Evolutionary conservation across 108 stramenopile genomes (phyloP), one percentile per base, ranked within the genome.

Genomic region (Pseudonitzschia delicatissima): DNA sequence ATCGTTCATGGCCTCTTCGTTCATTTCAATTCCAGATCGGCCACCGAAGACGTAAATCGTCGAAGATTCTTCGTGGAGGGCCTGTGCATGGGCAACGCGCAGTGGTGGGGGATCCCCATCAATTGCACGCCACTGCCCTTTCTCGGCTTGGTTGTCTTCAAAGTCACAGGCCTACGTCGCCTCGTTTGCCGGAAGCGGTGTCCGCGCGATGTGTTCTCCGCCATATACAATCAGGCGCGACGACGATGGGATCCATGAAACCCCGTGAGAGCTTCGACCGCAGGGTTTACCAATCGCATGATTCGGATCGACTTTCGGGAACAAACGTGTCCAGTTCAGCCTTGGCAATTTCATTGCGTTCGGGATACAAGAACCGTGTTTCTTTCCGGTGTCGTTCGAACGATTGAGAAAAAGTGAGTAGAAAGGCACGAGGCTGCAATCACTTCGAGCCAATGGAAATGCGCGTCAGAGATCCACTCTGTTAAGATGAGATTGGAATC

Each of bases 11-110:
- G 86, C 71, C 44, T 68, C 35, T 57, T 87, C 86, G 32, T 66
- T 45, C 83, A 84, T 84, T 26, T 68, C 55, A 52, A 87, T 80
- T 20, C 86, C 86, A 7, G 75, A 68, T 7, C 86, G 78, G 15
- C 86, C 86, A n/a, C 86, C 86, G 68, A 84, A 87, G 21, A 84
- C 52, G 48, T 84, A 87, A 0, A 87, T 53, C 23, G 26, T 17
- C 2, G 34, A 49, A 17, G 49, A 26, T 32, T 75, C 67, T 0
- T 62, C 39, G 21, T 70, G 37, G 0, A 72, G 70, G 7, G 81
- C 83, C 66, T 87, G 83, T 5, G 86, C 81, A 68, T 87, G 86
- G 5, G 79, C 86, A 47, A 84, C 66, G 17, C 86, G 76, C 18
- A 63, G 49, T 5, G 86, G 76, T 5, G 86, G 86, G 4, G 33